Base-by-base conservation (phyloP, 2,329 filamentous ascomycete genomes). In the Fusarium sp. region DNA sequence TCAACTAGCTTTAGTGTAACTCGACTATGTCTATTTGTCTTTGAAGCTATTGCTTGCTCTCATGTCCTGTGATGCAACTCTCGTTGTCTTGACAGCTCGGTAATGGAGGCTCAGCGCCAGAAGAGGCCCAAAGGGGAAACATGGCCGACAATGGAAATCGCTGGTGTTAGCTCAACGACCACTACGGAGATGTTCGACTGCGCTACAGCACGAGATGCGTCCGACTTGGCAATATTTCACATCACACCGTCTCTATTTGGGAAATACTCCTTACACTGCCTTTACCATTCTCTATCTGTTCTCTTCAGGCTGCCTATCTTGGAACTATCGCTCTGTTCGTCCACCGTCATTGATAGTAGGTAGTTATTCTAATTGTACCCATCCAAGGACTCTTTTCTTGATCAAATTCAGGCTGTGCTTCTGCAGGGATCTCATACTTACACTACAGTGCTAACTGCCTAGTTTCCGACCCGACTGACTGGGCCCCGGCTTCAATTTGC, bases 101-200 rank as follows among this genome's bases (percentile, higher is more conserved):
- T 45, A 65, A 74, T 65, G 67, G 71, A 73, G 71, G 71, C 71
- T 73, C 71, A 74, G 70, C 71, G 71, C 66, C 71, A 73, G 52
- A 44, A 56, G 26, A 31, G 24, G 17, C 72, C 71, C 59, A 69
- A 74, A 74, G 31, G 17, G 72, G 72, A 65, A 74, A 69, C 57
- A 74, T 60, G 58, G 22, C 72, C 72, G 72, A 69, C 38, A 71
- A 70, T 35, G 66, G 47, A 66, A 70, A 63, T 58, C 58, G 52
- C 38, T 66, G 49, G 67, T 64, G 57, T 49, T 55, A 72, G 63
- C 58, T 67, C 51, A 64, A 72, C 69, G 69, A 72, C 69, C 68
- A 72, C 56, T 72, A 72, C 69, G 69, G 69, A 72, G 51, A 72
- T 72, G 52, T 62, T 72, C 69, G 69, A 55, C 35, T 68, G 44